These are phyloP conservation scores for Daldinia childiae DNA, from an alignment of 495 filamentous ascomycete genomes.

Conservation along the genomic window DNA sequence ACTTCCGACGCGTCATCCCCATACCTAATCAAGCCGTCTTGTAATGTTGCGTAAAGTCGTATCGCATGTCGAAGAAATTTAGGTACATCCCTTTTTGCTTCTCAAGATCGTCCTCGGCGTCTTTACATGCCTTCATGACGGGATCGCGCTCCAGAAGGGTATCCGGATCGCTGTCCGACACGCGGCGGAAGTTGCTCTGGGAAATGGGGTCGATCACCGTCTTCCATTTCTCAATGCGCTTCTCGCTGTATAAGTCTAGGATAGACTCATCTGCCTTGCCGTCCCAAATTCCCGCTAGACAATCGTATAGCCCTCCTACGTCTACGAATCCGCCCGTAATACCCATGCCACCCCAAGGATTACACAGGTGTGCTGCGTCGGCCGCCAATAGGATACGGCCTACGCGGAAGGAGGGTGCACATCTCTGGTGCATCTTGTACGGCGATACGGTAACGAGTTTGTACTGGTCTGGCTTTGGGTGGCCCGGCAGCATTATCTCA, in stretches of 20 bases:
- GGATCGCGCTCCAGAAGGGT: conserved; percentile 51
- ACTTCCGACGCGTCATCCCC: not conserved
- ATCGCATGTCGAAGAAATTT: conserved; percentile 45
- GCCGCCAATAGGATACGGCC: conserved; percentile 67
- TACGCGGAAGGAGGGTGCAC: conserved; percentile 63
- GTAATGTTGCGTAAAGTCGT: conserved; percentile 59
- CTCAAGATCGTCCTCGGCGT: conserved; percentile 45
- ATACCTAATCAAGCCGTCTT: conserved; percentile 31
- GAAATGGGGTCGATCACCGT: conserved; percentile 66
- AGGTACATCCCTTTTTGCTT: conserved; percentile 46
- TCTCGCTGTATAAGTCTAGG: conserved; percentile 65
- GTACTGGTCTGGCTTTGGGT: conserved; percentile 67
- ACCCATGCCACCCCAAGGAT: conserved; percentile 67
- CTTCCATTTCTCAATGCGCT: conserved; percentile 64
- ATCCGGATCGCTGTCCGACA: conserved; percentile 50
- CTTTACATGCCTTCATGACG: conserved; percentile 52
- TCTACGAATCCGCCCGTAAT: conserved; percentile 71
- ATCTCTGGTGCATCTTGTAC: conserved; percentile 70
- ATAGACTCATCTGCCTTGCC: conserved; percentile 65
- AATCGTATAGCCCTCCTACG: conserved; percentile 66
- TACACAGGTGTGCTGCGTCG: conserved; percentile 68
- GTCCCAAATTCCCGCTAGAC: conserved; percentile 64
- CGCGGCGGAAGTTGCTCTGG: conserved; percentile 59
- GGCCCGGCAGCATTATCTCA: conserved; percentile 65
- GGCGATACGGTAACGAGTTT: conserved; percentile 63